Conservation (phyloP, 352 stramenopile genomes). For the Pythium myriotylum region DNA sequence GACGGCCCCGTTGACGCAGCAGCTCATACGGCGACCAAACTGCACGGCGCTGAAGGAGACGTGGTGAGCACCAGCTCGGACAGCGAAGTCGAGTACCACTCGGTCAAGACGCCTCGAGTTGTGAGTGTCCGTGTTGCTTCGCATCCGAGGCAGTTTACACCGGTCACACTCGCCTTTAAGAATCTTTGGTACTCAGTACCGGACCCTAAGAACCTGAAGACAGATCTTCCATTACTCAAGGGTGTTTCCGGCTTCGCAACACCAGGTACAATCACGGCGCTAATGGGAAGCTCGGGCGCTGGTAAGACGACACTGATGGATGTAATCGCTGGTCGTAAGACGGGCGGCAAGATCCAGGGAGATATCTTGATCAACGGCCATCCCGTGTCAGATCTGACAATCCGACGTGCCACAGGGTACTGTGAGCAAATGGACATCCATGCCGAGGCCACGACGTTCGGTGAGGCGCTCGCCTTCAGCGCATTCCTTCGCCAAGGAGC, state of each 20-base stretch:
- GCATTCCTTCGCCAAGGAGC: conserved; percentile 75
- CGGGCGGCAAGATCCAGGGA: conserved; percentile 77
- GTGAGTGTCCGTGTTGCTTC: not conserved
- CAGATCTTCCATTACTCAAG: conserved; percentile 49
- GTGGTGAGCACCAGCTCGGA: too few species aligned
- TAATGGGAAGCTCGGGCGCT: conserved; percentile 73
- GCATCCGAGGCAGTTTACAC: not conserved
- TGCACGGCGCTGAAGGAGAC: too few species aligned
- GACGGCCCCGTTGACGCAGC: not conserved
- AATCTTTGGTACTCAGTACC: conserved; percentile 45
- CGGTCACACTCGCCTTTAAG: conserved; percentile 43
- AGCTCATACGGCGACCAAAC: not conserved
- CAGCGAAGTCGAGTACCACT: not conserved
- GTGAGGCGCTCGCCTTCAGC: conserved; percentile 91
- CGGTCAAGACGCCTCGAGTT: not conserved
- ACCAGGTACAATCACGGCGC: conserved; percentile 53
- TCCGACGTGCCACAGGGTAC: too few species aligned
- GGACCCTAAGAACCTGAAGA: conserved; percentile 22
- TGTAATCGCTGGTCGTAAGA: conserved; percentile 93
- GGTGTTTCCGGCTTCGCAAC: conserved; percentile 47
- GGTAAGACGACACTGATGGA: conserved; percentile 96
- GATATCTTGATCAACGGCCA: too few species aligned
- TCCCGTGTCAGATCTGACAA: too few species aligned
- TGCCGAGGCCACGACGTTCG: too few species aligned
- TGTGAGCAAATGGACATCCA: too few species aligned